Percentiles rank a stretch among this genome's conserved stretches.
Conservation (phyloP, 2,329 filamentous ascomycete species). For the Pestalotiopsis sp. region DNA sequence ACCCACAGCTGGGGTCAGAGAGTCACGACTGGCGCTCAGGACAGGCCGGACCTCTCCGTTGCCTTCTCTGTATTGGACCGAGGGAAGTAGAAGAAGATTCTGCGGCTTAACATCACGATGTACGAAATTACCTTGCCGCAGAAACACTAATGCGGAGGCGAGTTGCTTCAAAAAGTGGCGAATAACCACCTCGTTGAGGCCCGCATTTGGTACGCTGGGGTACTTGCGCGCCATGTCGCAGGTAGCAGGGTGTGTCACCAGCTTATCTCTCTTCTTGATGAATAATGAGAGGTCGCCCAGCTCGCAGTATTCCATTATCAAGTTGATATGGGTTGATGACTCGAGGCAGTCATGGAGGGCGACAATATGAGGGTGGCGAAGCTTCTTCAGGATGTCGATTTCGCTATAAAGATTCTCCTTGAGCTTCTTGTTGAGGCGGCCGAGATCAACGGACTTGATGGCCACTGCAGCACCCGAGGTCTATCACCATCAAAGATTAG, state of each 20-base stretch:
- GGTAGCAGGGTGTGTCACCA: constrained; percentile 77
- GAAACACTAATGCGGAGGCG: constrained; percentile 84
- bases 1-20: constrained; percentile 77
- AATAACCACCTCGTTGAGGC: constrained; percentile 94
- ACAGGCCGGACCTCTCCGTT: constrained; percentile 66
- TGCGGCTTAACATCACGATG: constrained; percentile 98
- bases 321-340: constrained; percentile 82
- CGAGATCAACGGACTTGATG: constrained; percentile 93
- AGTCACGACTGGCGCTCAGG: constrained; percentile 75
- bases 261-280: constrained; percentile 88
- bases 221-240: constrained; percentile 93
- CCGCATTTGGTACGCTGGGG: constrained; percentile 77
- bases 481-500: constrained; percentile 41
- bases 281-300: constrained; percentile 92
- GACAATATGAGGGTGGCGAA: constrained; percentile 96
- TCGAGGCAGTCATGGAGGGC: constrained; percentile 94
- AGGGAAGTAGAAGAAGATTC: constrained; percentile 87
- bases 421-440: constrained; percentile 90
- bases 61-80: constrained; percentile 67
- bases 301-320: constrained; percentile 98
- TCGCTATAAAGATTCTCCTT: constrained; percentile 95
- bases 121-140: constrained; percentile 82
- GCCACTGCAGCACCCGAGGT: constrained; percentile 80
- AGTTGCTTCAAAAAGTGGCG: constrained; percentile 97
- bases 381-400: constrained; percentile 90